Conservation (phyloP, 1,139 yeast genomes). For the Saccharomyces hybrid region DNA sequence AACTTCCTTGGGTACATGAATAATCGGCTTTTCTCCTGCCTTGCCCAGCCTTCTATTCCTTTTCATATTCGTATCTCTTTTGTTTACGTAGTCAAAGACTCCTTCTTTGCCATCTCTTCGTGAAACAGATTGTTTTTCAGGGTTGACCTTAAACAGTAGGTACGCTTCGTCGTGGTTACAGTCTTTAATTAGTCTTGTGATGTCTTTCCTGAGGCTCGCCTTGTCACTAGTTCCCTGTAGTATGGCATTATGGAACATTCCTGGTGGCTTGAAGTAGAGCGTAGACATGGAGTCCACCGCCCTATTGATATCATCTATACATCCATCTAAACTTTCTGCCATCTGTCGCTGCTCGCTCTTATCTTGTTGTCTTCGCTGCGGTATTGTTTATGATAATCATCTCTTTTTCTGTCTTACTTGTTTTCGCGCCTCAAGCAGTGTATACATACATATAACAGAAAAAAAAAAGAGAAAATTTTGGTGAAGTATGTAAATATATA, state of each 20-base stretch:
- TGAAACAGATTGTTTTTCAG: constrained; percentile 16
- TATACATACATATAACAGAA: background rate
- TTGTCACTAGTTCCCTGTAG: constrained; percentile 13
- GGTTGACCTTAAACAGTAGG: constrained; percentile 23
- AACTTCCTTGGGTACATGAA: constrained; percentile 28
- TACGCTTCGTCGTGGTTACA: constrained; percentile 27
- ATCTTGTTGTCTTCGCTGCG: background rate
- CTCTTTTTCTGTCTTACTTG: background rate
- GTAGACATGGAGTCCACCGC: constrained; percentile 26
- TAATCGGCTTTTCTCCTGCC: constrained; percentile 25
- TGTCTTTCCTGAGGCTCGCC: constrained; percentile 4
- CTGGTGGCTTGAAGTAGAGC: constrained; percentile 31
- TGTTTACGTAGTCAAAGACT: constrained; percentile 26
- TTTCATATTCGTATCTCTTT: constrained; percentile 20
- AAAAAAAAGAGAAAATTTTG: background rate
- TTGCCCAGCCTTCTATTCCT: constrained; percentile 24
- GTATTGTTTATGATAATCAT: background rate
- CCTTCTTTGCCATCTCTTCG: constrained; percentile 31
- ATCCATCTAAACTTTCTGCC: constrained; percentile 23
- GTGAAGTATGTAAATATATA: background rate
- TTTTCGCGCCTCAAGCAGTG: background rate
- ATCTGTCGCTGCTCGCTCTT: constrained; percentile 7
- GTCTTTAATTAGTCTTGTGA: constrained; percentile 27
- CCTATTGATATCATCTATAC: constrained; percentile 24
- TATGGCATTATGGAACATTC: constrained; percentile 31